Conservation (phyloP, 2,329 filamentous ascomycete species). For the Cordyceps cateniannulata region DNA sequence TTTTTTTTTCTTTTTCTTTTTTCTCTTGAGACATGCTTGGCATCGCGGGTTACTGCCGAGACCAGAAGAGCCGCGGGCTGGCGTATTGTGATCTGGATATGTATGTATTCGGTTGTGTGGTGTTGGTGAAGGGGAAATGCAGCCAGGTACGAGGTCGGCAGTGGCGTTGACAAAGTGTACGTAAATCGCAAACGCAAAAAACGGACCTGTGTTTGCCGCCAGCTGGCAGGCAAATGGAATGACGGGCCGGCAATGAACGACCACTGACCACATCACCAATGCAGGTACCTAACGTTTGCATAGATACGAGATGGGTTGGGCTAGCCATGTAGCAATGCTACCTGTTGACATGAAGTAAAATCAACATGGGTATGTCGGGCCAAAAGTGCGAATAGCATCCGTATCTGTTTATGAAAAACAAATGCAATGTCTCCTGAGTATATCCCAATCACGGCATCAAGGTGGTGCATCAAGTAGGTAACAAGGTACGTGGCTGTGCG, state of each 20-base stretch:
- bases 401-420: too few relatives aligned
- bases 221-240: background rate
- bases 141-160: background rate
- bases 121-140: background rate
- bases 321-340: too few relatives aligned
- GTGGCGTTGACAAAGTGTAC: background rate
- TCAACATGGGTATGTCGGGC: background rate
- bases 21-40: background rate
- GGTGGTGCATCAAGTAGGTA: background rate
- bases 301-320: background rate
- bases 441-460: background rate
- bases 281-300: constrained; percentile 1
- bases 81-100: background rate
- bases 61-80: background rate
- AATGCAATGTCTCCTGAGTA: too few relatives aligned
- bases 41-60: constrained; percentile 3
- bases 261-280: background rate
- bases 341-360: too few relatives aligned
- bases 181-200: background rate
- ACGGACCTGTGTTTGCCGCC: background rate
- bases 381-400: too few relatives aligned
- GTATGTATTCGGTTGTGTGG: background rate
- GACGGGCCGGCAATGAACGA: background rate
- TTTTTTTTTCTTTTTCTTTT: constrained; percentile 2
- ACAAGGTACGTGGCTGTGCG: background rate